Evolutionary conservation across 768 basidiomycete species (phyloP).

Genomic region (Mrakia blollopis): DNA sequence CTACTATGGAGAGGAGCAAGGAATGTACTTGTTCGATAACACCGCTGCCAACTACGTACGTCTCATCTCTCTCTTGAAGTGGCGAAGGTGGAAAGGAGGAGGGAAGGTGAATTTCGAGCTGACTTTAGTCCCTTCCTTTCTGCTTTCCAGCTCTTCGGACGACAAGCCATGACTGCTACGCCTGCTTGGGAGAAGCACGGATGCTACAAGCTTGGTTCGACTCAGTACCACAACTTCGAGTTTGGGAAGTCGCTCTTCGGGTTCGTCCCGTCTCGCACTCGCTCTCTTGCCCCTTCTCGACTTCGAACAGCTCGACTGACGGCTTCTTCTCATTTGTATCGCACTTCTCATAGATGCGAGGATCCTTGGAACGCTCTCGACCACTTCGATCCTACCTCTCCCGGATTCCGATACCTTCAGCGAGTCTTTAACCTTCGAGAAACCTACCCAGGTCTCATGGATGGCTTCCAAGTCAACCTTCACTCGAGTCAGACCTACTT

Average conservation of each 20-base stretch:
- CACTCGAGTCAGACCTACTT: constrained; percentile 76
- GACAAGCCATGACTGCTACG: constrained; percentile 82
- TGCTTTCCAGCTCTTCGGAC: constrained; percentile 51
- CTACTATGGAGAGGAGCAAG: constrained; percentile 89
- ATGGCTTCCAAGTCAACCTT: constrained; percentile 76
- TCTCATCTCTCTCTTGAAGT: background rate
- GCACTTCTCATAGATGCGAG: constrained; percentile 50
- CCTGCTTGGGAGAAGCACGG: constrained; percentile 89
- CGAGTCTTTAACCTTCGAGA: constrained; percentile 64
- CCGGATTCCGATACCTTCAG: constrained; percentile 49
- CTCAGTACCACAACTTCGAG: constrained; percentile 90
- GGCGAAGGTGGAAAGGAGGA: background rate
- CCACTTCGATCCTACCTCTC: constrained; percentile 70
- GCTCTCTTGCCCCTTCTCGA: background rate
- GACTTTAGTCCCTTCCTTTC: background rate
- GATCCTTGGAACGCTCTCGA: constrained; percentile 90
- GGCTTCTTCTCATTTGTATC: background rate
- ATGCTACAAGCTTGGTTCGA: constrained; percentile 82
- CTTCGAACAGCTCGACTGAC: background rate
- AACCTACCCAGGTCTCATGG: constrained; percentile 68
- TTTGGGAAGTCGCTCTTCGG: constrained; percentile 71
- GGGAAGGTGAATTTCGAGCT: background rate
- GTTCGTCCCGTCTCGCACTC: background rate
- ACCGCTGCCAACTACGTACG: constrained; percentile 70
- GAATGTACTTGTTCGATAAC: constrained; percentile 77